Percentiles rank a stretch among this genome's conserved stretches.
These are phyloP conservation scores for Colletotrichum chrysophilum DNA, from an alignment of 2,329 filamentous ascomycete species.

Conservation along the genomic window DNA sequence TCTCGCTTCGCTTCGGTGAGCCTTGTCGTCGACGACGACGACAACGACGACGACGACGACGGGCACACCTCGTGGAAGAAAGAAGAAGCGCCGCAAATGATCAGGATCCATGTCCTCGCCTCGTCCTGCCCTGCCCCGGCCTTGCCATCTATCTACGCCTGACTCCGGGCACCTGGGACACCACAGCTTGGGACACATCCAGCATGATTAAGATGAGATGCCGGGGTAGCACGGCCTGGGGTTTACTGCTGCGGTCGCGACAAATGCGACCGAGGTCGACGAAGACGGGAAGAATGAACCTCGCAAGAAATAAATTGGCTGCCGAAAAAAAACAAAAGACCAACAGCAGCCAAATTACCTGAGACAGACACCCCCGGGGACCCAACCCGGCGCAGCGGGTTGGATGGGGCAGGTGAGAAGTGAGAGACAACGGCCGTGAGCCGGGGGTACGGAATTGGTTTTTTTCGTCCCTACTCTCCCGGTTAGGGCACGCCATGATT, in stretches of 20 bases:
- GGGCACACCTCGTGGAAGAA: neutral
- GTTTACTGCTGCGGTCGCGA: neutral
- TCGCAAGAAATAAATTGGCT: neutral
- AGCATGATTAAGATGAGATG: conserved; percentile 15
- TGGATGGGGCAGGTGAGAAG: neutral
- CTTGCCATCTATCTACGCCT: neutral
- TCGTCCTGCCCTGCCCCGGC: conserved; percentile 1
- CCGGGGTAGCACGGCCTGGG: neutral
- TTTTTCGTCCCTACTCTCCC: neutral
- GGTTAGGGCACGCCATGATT: neutral
- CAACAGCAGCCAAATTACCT: neutral
- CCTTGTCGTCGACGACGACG: neutral
- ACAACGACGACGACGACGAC: neutral
- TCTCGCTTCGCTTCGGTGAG: neutral
- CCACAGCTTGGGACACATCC: neutral
- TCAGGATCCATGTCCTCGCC: conserved; percentile 10
- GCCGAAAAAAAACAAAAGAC: neutral
- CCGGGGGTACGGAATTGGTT: neutral
- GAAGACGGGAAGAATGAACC: neutral
- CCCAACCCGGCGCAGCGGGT: conserved; percentile 2
- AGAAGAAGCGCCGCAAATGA: conserved; percentile 10
- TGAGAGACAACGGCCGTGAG: neutral
- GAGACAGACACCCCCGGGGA: neutral
- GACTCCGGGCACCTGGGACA: conserved; percentile 13
- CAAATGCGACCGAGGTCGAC: conserved; percentile 4